Evolutionary conservation across 805 yeast species (phyloP).

Genomic region (Maudiozyma barnettii): DNA sequence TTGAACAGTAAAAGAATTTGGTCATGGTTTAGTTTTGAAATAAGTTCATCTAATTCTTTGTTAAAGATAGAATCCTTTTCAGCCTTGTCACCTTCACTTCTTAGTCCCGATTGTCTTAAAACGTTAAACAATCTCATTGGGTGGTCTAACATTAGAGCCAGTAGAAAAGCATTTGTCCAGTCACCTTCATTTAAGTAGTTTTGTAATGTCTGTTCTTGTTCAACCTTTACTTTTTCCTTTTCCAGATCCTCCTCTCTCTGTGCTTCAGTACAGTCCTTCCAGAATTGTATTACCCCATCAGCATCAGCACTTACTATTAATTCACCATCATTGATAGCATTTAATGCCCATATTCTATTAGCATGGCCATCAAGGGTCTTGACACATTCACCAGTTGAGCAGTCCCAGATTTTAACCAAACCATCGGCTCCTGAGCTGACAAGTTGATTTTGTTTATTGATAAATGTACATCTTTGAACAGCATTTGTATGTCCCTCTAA

Average conservation of each 20-base stretch:
- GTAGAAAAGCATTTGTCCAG: conserved; percentile 80
- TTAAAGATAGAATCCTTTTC: conserved; percentile 21
- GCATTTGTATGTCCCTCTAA: conserved; percentile 94
- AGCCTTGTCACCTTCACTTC: conserved; percentile 31
- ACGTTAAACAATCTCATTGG: conserved; percentile 83
- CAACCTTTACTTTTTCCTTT: conserved; percentile 49
- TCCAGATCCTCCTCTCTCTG: conserved; percentile 42
- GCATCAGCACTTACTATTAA: conserved; percentile 84
- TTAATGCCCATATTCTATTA: conserved; percentile 89
- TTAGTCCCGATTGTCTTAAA: conserved; percentile 48
- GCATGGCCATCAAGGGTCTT: conserved; percentile 88
- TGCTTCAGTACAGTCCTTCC: conserved; percentile 84
- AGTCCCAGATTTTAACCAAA: conserved; percentile 83
- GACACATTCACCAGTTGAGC: conserved; percentile 62
- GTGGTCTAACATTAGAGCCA: conserved; percentile 81
- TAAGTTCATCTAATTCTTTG: conserved; percentile 51
- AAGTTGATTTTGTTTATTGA: conserved; percentile 57
- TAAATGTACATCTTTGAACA: conserved; percentile 70
- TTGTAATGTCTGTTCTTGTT: conserved; percentile 78
- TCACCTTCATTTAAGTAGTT: conserved; percentile 64
- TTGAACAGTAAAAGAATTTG: conserved; percentile 54
- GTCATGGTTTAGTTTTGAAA: conserved; percentile 47
- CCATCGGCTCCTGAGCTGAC: conserved; percentile 88
- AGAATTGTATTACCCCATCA: conserved; percentile 80
- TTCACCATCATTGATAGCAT: conserved; percentile 54